Base-by-base conservation (phyloP, 805 yeast genomes). In the Phaffomyces thermotolerans region DNA sequence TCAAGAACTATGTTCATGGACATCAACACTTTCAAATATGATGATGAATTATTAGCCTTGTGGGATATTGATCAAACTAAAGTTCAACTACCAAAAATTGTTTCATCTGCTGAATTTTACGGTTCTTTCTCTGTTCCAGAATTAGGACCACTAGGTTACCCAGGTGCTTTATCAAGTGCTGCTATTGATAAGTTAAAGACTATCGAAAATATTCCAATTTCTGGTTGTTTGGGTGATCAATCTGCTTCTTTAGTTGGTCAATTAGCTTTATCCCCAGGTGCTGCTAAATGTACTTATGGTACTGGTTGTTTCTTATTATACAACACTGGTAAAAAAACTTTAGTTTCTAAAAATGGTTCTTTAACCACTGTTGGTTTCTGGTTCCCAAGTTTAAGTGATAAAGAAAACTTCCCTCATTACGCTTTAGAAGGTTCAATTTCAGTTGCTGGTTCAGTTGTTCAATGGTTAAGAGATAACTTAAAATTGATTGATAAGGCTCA, bases 351-450 rank as follows among this genome's bases (percentile, higher is more conserved):
- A 31, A 80, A 84, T 59, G 97, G 96, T 39, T 80, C 95, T 13
- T 72, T 90, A 52, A 89, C 96, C 36, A 90, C 97, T 1, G 75
- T 89, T 42, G 96, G 91, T 3, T 91, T 76, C 69, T 87, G 95
- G 86, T 84, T 90, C 66, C 91, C 93, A 34, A 71, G 72, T 43
- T 63, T 84, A 46, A 70, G 67, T 20, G 61, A 57, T 34, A 58
- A 56, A 12, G 64, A 65, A 45, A 63, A 67, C 46, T 63, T 73
- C 53, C 95, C 96, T 6, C 88, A 84, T 52, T 90, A 78, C 65
- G 96, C 96, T 12, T 69, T 90, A 41, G 98, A 90, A 66, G 98
- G 98, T 41, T 88, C 96, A 8, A 86, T 91, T 56, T 95, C 97
- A 4, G 97, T 89, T 42, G 96, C 96, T 20, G 97, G 98, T 27